Base-by-base conservation (phyloP, 2,329 filamentous ascomycete genomes). In the Penicillium verrucosum region DNA sequence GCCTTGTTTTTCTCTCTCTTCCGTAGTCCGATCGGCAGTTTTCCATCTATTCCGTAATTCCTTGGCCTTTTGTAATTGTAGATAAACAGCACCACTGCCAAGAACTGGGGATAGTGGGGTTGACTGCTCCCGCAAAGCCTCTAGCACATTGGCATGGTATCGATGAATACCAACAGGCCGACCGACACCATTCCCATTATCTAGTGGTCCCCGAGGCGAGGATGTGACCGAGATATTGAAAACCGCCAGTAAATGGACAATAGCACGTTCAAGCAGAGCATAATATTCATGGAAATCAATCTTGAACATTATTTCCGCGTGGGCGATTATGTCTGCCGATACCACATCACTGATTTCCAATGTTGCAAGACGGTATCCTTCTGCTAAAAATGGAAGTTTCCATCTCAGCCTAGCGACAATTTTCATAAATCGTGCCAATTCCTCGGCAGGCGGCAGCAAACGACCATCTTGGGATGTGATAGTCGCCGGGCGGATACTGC, bases 241-340 rank as follows among this genome's bases (percentile, higher is more conserved):
- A 0, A 89, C 81, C 0, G 80, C 80, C n/a, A 89, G 80, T 0
- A 89, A 75, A 45, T 87, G 82, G 1, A 89, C 85, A 8, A 90
- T 77, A 0, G 86, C 87, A 30, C 88, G 83, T 73, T 91, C 88
- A 7, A 90, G 81, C 36, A 89, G 80, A 50, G 85, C 84, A 74
- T 90, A 90, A 70, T 87, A 90, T 67, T 91, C 88, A 72, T 89
- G 86, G 60, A 90, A 91, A 67, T 90, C 88, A 8, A 90, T 80
- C 70, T 90, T 90, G 77, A 90, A 90, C 80, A 89, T 89, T 16
- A 83, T 79, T 70, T 87, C 84, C 0, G 82, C 82, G 14, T 72
- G 62, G 1, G 63, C 49, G 43, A 67, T 54, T n/a, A 66, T 58
- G n/a, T 66, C 67, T 4, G 38, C 38, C 3, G 60, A 62, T 8